A percentile compares a stretch with the other conserved stretches of the same genome.
These are phyloP conservation scores for Pleurotus salmoneostramineus DNA, from an alignment of 768 basidiomycete species.

Conservation along the genomic window DNA sequence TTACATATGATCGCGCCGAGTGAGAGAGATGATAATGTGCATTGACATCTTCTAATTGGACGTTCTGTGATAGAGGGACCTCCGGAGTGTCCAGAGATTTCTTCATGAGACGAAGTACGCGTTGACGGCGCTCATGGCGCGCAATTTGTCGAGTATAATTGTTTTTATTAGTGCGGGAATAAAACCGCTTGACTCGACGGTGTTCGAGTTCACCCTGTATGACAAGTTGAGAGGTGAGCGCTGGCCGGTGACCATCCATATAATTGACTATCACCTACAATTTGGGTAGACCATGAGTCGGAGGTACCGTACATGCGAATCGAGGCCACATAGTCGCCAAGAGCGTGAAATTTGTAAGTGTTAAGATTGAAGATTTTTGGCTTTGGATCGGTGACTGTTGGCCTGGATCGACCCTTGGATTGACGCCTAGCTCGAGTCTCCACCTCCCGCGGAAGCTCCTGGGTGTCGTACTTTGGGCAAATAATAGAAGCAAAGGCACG, in stretches of 20 bases:
- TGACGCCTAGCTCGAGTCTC: conserved; percentile 15
- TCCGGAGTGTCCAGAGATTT: neutral
- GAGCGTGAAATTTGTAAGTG: conserved; percentile 26
- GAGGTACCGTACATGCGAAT: conserved; percentile 22
- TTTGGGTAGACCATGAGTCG: conserved; percentile 26
- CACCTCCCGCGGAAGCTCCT: conserved; percentile 20
- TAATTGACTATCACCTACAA: too few species aligned
- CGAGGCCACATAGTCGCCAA: conserved; percentile 20
- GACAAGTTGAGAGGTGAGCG: neutral
- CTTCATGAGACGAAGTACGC: conserved; percentile 6
- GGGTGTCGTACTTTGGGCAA: conserved; percentile 16
- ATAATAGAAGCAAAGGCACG: conserved; percentile 17
- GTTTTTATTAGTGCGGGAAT: conserved; percentile 27
- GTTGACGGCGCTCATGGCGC: conserved; percentile 10
- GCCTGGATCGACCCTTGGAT: neutral
- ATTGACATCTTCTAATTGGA: neutral
- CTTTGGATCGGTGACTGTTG: neutral
- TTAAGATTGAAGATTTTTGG: conserved; percentile 15
- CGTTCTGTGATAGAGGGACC: neutral
- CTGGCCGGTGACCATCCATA: too few species aligned
- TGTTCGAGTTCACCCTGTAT: conserved; percentile 37
- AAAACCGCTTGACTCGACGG: conserved; percentile 27
- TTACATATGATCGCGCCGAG: neutral
- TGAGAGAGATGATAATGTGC: conserved; percentile 16
- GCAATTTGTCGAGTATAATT: conserved; percentile 20